A percentile compares a stretch with the other conserved stretches of the same genome.
These are phyloP conservation scores for Nemania diffusa DNA, from an alignment of 2,329 filamentous ascomycete genomes.

Conservation along the genomic window DNA sequence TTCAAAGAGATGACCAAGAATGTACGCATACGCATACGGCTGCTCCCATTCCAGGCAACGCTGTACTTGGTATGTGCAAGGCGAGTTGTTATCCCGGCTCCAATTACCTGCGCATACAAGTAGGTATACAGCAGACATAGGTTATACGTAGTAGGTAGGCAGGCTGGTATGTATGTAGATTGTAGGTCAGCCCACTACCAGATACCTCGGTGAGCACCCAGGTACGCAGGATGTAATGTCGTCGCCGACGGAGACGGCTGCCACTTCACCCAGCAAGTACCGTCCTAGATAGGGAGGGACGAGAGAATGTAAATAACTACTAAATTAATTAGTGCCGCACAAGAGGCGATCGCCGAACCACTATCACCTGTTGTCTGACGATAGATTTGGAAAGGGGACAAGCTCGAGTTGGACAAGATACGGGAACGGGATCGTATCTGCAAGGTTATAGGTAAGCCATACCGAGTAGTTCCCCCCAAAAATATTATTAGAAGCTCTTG, in stretches of 20 bases:
- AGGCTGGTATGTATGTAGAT: no score
- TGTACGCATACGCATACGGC: not conserved
- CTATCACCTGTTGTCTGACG: conserved; percentile 36
- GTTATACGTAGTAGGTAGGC: no score
- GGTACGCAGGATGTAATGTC: not conserved
- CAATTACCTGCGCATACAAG: not conserved
- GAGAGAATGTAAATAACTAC: conserved; percentile 18
- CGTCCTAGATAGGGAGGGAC: not conserved
- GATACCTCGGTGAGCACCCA: not conserved
- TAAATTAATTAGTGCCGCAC: conserved; percentile 21
- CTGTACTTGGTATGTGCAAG: no score
- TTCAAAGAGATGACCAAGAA: conserved; percentile 30
- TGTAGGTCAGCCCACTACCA: no score
- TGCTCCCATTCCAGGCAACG: not conserved
- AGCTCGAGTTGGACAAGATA: conserved; percentile 38
- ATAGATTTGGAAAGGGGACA: conserved; percentile 28
- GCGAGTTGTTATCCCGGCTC: conserved; percentile 4
- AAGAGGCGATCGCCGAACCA: conserved; percentile 34
- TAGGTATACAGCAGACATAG: not conserved
- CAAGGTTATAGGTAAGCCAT: conserved; percentile 19
- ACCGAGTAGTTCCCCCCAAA: conserved; percentile 14
- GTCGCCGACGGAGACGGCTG: not conserved
- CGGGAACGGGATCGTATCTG: conserved; percentile 37
- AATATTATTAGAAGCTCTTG: conserved; percentile 25
- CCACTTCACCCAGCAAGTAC: conserved; percentile 20